Evolutionary conservation across 1,284 basidiomycete species (phyloP).

Genomic region (Anthracocystis panici-leucophaei): DNA sequence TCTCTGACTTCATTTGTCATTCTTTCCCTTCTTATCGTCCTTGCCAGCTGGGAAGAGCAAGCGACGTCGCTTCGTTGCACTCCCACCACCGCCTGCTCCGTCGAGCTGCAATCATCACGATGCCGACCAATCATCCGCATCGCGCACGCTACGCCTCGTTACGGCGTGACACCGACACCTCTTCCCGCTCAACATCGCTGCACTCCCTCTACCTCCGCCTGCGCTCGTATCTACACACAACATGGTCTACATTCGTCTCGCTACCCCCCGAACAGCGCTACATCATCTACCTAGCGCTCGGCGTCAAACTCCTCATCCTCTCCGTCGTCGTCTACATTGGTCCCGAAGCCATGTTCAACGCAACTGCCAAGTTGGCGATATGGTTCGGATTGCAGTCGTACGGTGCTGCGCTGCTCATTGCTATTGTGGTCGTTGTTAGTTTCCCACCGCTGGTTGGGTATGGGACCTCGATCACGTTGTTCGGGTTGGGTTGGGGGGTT

Average conservation of each 20-base stretch:
- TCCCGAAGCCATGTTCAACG: conserved; percentile 45
- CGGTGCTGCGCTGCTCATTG: conserved; percentile 43
- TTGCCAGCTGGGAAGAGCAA: no score
- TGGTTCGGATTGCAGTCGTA: conserved; percentile 43
- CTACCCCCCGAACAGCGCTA: conserved; percentile 33
- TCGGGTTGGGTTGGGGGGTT: conserved; percentile 60
- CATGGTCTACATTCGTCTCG: conserved; percentile 21
- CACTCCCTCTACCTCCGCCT: conserved; percentile 12
- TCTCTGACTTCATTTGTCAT: no score
- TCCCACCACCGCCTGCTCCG: neutral
- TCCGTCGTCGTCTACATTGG: conserved; percentile 33
- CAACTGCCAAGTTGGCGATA: conserved; percentile 42
- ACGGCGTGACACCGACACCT: conserved; percentile 16
- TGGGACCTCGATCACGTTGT: conserved; percentile 59
- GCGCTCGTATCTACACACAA: conserved; percentile 22
- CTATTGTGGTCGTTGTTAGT: conserved; percentile 40
- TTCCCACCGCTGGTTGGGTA: conserved; percentile 66
- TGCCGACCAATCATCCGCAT: conserved; percentile 23
- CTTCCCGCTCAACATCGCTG: conserved; percentile 2
- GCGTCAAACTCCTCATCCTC: conserved; percentile 25
- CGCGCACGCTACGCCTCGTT: conserved; percentile 18
- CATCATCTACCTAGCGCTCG: conserved; percentile 32
- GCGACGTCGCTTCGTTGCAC: no score
- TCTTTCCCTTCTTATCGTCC: no score
- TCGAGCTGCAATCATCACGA: conserved; percentile 2